Base-by-base conservation (phyloP, 768 basidiomycete genomes). In the Phaeolepiota aurea region DNA sequence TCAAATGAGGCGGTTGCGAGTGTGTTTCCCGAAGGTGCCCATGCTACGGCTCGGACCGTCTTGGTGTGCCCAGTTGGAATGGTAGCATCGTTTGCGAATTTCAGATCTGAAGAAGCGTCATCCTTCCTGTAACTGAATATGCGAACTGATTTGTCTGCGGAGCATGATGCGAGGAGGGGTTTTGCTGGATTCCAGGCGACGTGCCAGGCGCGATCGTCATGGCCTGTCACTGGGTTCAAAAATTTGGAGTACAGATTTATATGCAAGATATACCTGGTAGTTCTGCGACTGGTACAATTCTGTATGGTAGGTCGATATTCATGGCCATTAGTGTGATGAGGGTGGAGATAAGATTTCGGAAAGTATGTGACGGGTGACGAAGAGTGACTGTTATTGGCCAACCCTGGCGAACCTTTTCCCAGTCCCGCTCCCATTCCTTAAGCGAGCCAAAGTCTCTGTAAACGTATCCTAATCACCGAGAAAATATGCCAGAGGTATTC, bases 1-100 rank as follows among this genome's bases (percentile, higher is more conserved):
- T 99, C 96, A 51, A 99, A 99, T 3, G 89, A 93, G 0, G 83
- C 96, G 0, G 91, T 90, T 0, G 90, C 93, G 13, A 99, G 71
- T 1, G 82, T 83, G 34, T 71, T 67, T 1, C 94, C 94, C 4
- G 86, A 83, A 0, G 93, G 93, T 3, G 88, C 69, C 89, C 93
- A 99, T 2, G 88, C 82, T 20, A 97, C 50, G 10, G 79, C 69
- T 15, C 96, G 76, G 5, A 99, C 87, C 0, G 94, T 89, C 50
- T 92, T 87, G 5, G 74, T 70, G 56, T 99, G 96, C 4, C 81
- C 87, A 0, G 91, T 93, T 1, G 74, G 68, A 45, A 97, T 86
- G 3, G 81, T 76, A 1, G 77, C 68, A 21, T 79, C 53, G 38
- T 76, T 66, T 4, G 67, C 59, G 58, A 88, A 84, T 20, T 52